Evolutionary conservation across 441 rosid genomes (phyloP).

Genomic region (Raphanus hybrid): DNA sequence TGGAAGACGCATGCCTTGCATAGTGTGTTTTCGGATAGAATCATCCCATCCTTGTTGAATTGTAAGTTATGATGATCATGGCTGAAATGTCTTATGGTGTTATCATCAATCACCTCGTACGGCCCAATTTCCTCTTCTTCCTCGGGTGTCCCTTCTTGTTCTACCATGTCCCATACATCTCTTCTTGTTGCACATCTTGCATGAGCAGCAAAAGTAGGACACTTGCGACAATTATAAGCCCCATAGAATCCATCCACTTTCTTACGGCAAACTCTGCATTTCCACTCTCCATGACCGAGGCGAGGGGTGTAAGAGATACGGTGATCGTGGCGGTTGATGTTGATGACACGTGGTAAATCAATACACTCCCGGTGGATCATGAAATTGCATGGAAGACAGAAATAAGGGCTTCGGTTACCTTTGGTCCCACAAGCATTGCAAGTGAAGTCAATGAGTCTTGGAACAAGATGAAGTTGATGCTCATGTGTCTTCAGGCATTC

Average conservation of each 20-base stretch:
- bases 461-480: constrained; percentile 23
- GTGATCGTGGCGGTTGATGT: neutral
- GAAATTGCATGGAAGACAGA: constrained; percentile 38
- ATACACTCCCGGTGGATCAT: constrained; percentile 31
- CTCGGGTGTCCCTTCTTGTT: neutral
- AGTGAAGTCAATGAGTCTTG: neutral
- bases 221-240: neutral
- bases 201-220: constrained; percentile 24
- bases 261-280: neutral
- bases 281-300: neutral
- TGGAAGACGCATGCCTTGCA: neutral
- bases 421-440: constrained; percentile 43
- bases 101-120: neutral
- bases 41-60: neutral
- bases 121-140: neutral
- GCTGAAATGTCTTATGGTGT: neutral
- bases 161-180: neutral
- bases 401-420: constrained; percentile 55
- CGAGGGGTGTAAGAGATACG: neutral
- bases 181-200: neutral
- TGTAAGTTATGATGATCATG: constrained; percentile 1
- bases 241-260: neutral
- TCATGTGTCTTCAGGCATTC: constrained; percentile 3
- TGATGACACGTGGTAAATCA: neutral
- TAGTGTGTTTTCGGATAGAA: neutral